A percentile compares a stretch with the other conserved stretches of the same genome.
Evolutionary conservation across 345 rosid species (phyloP).

Genomic region (Triadica sebifera): DNA sequence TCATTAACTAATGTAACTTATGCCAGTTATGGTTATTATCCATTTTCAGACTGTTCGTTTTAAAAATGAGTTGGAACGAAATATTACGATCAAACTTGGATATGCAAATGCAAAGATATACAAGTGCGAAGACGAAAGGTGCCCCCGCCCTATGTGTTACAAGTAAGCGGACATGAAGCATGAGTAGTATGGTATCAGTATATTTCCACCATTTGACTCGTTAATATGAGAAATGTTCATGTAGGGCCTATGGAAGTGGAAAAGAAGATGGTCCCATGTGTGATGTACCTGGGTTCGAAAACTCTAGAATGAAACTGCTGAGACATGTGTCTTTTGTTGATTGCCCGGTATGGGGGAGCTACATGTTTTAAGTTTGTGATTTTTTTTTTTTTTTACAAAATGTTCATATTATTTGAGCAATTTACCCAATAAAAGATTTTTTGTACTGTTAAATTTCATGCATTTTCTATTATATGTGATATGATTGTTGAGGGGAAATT

Average conservation of each 20-base stretch:
- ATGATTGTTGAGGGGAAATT: no score
- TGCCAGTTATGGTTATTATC: neutral
- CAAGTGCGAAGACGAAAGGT: constrained; percentile 89
- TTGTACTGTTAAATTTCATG: no score
- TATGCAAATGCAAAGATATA: constrained; percentile 97
- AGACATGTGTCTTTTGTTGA: constrained; percentile 98
- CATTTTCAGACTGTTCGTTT: constrained; percentile 82
- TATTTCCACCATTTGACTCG: neutral
- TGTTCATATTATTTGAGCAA: no score
- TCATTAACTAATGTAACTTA: neutral
- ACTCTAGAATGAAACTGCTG: constrained; percentile 73
- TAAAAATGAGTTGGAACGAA: constrained; percentile 92
- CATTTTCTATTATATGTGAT: no score
- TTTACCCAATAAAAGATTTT: no score
- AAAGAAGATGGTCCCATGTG: constrained; percentile 92
- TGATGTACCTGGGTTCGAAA: constrained; percentile 88
- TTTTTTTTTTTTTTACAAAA: no score
- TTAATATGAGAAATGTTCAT: constrained; percentile 17
- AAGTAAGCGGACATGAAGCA: constrained; percentile 48
- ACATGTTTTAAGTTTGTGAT: neutral
- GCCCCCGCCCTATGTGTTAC: constrained; percentile 93
- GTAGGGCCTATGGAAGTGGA: constrained; percentile 94
- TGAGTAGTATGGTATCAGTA: neutral
- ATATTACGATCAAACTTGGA: constrained; percentile 96
- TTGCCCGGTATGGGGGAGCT: constrained; percentile 62